These are phyloP conservation scores for Penicillium simplicissimum DNA, from an alignment of 495 filamentous ascomycete species.

Conservation along the genomic window DNA sequence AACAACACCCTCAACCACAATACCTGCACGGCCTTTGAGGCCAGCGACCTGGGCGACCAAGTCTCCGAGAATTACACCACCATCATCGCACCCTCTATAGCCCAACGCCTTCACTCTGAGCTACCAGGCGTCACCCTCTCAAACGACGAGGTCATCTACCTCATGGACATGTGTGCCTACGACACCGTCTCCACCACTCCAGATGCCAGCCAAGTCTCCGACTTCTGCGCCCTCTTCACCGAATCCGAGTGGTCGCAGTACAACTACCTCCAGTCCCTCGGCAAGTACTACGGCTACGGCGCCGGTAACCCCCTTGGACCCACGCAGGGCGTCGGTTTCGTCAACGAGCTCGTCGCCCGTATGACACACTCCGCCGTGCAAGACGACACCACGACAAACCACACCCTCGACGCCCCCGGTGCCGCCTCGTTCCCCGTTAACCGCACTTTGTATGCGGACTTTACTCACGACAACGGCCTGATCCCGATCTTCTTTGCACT, in stretches of 20 bases:
- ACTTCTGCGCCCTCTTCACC: constrained; percentile 74
- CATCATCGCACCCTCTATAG: constrained; percentile 62
- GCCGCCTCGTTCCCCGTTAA: constrained; percentile 67
- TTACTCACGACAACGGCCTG: constrained; percentile 87
- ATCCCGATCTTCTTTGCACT: constrained; percentile 69
- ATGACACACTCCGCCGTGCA: constrained; percentile 65
- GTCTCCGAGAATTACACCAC: constrained; percentile 55
- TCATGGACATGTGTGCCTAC: constrained; percentile 90
- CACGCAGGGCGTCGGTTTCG: constrained; percentile 80
- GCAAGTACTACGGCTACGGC: constrained; percentile 79
- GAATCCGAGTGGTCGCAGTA: constrained; percentile 69
- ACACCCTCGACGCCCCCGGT: constrained; percentile 61
- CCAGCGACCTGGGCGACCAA: constrained; percentile 44
- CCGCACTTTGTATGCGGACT: constrained; percentile 72
- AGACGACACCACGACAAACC: constrained; percentile 71
- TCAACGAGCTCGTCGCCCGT: constrained; percentile 82
- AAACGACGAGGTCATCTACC: constrained; percentile 54
- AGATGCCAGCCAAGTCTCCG: constrained; percentile 43
- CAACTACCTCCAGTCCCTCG: constrained; percentile 72
- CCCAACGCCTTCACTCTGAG: constrained; percentile 58
- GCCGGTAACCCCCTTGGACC: constrained; percentile 74
- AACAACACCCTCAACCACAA: constrained; percentile 81
- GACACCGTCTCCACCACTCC: constrained; percentile 61
- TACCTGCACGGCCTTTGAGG: constrained; percentile 63
- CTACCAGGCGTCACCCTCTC: constrained; percentile 63